Evolutionary conservation across 805 yeast genomes (phyloP), one percentile per base, ranked within the genome.

Genomic region (Wickerhamiella lipophila): DNA sequence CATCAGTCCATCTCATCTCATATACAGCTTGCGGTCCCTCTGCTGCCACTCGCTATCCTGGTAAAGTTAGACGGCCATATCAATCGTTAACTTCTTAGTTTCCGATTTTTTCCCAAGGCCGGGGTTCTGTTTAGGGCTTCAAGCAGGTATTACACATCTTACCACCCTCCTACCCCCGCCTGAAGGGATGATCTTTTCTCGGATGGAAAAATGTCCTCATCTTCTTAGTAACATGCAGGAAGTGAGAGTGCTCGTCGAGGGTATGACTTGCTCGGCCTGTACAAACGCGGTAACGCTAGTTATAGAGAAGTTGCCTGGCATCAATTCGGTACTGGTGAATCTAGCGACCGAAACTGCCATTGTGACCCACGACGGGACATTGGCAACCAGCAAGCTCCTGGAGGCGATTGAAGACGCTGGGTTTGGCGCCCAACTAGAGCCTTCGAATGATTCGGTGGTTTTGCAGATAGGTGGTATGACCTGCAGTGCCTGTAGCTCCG

Each of bases 251-350:
- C 39, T 34, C 3, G 67, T 81, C 1, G 63, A 67, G 13, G 96
- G 96, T 2, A 89, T 88, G 96, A 88, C 97, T 1, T 89, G 96
- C 60, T 81, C 92, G 1, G 75, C 94, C 1, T 89, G 97, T 61
- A 73, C 83, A 0, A 71, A 80, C 1, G 68, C 92, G 0, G 76
- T 89, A 18, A 75, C 79, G 0, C 64, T 66, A 22, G 79, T 79
- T 0, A 58, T 85, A 23, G 65, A 69, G 49, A 59, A 59, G 0
- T 49, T 76, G 7, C 64, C 67, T 0, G 83, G 82, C 1, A 82
- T 85, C 1, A 43, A 57, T 1, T 58, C 64, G 3, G 84, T 72
- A 0, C 70, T 73, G 2, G 84, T 88, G 1, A 82, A 95, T 1
- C 70, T 85, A 26, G 66, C 84, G 3, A 84, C 95, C 0, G 92